Conservation (phyloP, 2,329 filamentous ascomycete species). For the Neopestalotiopsis sp. region DNA sequence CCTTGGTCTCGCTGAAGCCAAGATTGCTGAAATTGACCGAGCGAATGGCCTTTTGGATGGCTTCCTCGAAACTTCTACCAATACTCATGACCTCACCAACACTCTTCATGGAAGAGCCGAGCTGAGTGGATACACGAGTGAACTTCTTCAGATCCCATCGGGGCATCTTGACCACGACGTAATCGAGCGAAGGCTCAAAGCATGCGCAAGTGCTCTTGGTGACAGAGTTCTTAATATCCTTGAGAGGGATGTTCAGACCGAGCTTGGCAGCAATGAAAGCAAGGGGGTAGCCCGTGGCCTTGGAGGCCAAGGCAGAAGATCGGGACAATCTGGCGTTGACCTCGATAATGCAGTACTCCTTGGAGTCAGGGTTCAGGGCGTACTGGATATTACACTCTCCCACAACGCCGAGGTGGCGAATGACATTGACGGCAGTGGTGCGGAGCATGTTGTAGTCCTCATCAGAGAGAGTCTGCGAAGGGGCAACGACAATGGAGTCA, state of each 20-base stretch:
- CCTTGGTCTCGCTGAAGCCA: conserved; percentile 89
- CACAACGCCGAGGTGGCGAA: conserved; percentile 94
- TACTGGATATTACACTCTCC: conserved; percentile 99
- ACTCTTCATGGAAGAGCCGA: conserved; percentile 99
- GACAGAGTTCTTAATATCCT: conserved; percentile 95
- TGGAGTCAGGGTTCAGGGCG: conserved; percentile 91
- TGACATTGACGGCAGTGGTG: conserved; percentile 95
- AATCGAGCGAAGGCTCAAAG: conserved; percentile 98
- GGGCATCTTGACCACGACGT: conserved; percentile 98
- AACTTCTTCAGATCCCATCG: conserved; percentile 99
- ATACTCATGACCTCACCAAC: conserved; percentile 99
- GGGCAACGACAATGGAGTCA: conserved; percentile 97
- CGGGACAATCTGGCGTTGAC: conserved; percentile 96
- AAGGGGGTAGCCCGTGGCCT: conserved; percentile 94
- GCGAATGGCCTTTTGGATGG: conserved; percentile 96
- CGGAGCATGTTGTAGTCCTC: conserved; percentile 99
- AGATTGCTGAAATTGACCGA: conserved; percentile 95
- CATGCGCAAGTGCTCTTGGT: conserved; percentile 96
- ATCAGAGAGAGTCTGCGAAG: conserved; percentile 94
- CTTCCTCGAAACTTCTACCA: conserved; percentile 94
- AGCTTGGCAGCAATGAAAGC: conserved; percentile 98
- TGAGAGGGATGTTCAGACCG: conserved; percentile 90
- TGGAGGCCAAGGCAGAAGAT: conserved; percentile 94
- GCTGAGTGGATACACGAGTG: conserved; percentile 90
- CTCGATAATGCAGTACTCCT: conserved; percentile 98